Evolutionary conservation across 2,329 filamentous ascomycete genomes (phyloP).

Genomic region (Cercospora berteroae): DNA sequence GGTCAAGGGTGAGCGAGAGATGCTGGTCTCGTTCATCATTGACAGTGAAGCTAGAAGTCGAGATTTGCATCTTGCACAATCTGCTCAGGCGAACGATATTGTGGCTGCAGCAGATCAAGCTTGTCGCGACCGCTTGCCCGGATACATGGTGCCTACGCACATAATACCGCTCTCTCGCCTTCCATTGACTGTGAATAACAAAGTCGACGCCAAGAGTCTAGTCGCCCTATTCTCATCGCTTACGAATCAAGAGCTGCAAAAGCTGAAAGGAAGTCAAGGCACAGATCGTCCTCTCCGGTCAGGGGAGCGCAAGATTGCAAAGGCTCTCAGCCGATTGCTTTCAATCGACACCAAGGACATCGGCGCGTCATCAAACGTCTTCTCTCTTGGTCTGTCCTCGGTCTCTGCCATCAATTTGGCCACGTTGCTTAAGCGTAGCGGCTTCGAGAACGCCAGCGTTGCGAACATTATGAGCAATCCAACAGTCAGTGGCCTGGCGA

Average conservation of each 20-base stretch:
- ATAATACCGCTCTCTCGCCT: slow-evolving; percentile 69
- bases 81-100: slow-evolving; percentile 28
- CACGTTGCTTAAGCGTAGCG: slow-evolving; percentile 60
- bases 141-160: slow-evolving; percentile 89
- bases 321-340: slow-evolving; percentile 56
- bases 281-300: slow-evolving; percentile 34
- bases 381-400: slow-evolving; percentile 84
- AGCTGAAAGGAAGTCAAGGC: slow-evolving; percentile 41
- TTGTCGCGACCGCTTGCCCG: slow-evolving; percentile 69
- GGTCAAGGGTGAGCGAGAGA: slow-evolving; percentile 72
- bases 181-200: slow-evolving; percentile 85
- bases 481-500: slow-evolving; percentile 43
- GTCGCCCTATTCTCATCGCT: slow-evolving; percentile 64
- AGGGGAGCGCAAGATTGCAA: slow-evolving; percentile 51
- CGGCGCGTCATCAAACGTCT: slow-evolving; percentile 64
- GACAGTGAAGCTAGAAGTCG: slow-evolving; percentile 25
- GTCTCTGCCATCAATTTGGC: slow-evolving; percentile 76
- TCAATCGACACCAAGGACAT: slow-evolving; percentile 48
- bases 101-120: slow-evolving; percentile 42
- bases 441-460: slow-evolving; percentile 61
- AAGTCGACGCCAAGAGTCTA: slow-evolving; percentile 72
- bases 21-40: slow-evolving; percentile 73
- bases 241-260: slow-evolving; percentile 60
- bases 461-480: slow-evolving; percentile 64
- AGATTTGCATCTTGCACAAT: slow-evolving; percentile 39